phyloP scores from a whole-genome alignment of 2,329 filamentous ascomycete genomes.

The Phyllosticta citrichinensis region DNA sequence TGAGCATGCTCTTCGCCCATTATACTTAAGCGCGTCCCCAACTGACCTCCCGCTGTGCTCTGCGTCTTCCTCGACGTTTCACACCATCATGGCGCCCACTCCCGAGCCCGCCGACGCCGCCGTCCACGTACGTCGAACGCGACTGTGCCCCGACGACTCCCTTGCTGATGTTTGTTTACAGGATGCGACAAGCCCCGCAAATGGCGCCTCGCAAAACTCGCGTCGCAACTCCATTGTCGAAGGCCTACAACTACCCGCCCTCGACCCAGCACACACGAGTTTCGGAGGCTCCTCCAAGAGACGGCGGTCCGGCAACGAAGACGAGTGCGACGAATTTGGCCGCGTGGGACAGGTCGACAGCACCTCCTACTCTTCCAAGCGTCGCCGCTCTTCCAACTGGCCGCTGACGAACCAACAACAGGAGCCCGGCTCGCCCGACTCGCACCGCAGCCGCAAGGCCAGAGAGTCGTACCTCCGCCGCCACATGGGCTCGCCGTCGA shows the following conservation, averaged over 20 bases:
- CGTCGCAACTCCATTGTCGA: conserved; percentile 5
- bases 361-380: conserved; percentile 11
- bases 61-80: neutral
- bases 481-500: conserved; percentile 26
- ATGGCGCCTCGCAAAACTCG: neutral
- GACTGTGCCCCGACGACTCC: neutral
- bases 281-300: neutral
- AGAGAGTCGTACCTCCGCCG: conserved; percentile 6
- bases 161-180: neutral
- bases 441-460: conserved; percentile 1
- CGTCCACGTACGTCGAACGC: neutral
- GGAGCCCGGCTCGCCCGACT: neutral
- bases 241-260: conserved; percentile 6
- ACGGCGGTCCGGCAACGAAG: neutral
- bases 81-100: neutral
- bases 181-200: neutral
- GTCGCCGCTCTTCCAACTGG: conserved; percentile 13
- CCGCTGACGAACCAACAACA: conserved; percentile 8
- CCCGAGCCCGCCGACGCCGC: neutral
- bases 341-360: neutral
- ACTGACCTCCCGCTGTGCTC: neutral
- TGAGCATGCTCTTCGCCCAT: neutral
- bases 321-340: neutral
- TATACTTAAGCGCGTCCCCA: neutral
- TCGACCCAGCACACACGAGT: neutral